Evolutionary conservation across 2,329 filamentous ascomycete genomes (phyloP).

Genomic region (Parasarocladium wereldwijsianum): DNA sequence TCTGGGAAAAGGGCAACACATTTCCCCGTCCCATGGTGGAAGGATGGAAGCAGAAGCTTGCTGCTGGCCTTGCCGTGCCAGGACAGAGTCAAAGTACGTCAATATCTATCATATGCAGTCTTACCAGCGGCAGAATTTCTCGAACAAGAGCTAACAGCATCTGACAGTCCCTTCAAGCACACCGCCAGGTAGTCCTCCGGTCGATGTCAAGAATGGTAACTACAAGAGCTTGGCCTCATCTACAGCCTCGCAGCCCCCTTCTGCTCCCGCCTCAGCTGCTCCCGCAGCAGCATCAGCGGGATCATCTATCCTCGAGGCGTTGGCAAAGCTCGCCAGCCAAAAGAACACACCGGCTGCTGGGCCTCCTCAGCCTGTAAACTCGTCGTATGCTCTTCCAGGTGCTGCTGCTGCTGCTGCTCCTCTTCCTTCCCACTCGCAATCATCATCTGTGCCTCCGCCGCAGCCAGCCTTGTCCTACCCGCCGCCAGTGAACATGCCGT

Average conservation of each 20-base stretch:
- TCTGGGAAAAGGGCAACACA: constrained; percentile 92
- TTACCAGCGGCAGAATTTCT: too few species aligned
- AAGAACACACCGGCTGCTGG: constrained; percentile 37
- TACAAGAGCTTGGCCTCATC: too few species aligned
- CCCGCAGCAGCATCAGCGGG: constrained; percentile 27
- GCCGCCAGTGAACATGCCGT: constrained; percentile 15
- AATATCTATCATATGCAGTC: too few species aligned
- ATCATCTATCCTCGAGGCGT: constrained; percentile 58
- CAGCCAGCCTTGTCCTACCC: constrained; percentile 10
- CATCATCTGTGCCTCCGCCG: constrained; percentile 7
- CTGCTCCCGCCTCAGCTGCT: constrained; percentile 16
- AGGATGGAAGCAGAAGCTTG: constrained; percentile 71
- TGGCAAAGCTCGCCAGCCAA: constrained; percentile 69
- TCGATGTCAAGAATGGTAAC: too few species aligned
- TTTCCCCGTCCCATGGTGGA: constrained; percentile 70
- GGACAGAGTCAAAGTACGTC: too few species aligned
- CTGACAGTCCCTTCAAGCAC: constrained; percentile 54
- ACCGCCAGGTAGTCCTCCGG: constrained; percentile 50
- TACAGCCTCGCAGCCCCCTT: too few species aligned
- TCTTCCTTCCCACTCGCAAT: constrained; percentile 6
- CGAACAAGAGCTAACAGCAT: too few species aligned
- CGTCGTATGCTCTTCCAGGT: constrained; percentile 15
- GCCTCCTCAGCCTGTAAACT: constrained; percentile 16
- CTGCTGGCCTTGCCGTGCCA: constrained; percentile 37
- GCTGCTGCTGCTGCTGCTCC: constrained; percentile 14